Percentiles rank a stretch among this genome's conserved stretches.
phyloP scores from a whole-genome alignment of 768 basidiomycete species.

The Lentinula aciculospora region DNA sequence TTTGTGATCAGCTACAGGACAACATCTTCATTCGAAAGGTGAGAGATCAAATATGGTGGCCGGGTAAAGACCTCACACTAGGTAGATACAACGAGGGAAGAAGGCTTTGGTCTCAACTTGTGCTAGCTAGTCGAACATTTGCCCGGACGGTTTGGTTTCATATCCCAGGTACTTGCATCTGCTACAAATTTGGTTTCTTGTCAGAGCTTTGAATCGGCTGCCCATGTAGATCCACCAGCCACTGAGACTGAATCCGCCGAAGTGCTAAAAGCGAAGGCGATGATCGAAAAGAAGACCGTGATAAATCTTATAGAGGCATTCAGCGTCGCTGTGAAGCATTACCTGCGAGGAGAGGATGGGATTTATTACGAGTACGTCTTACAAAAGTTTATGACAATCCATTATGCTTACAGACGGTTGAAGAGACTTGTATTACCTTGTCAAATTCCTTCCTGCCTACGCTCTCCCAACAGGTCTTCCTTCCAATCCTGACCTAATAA shows the following conservation, averaged over 20 bases:
- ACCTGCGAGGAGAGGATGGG: conserved; percentile 51
- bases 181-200: background rate
- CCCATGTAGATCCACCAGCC: conserved; percentile 9
- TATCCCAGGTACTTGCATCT: conserved; percentile 40
- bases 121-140: conserved; percentile 49
- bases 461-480: conserved; percentile 47
- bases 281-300: conserved; percentile 65
- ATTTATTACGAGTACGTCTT: conserved; percentile 15
- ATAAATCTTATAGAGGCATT: conserved; percentile 48
- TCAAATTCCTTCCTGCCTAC: conserved; percentile 69
- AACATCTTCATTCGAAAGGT: conserved; percentile 59
- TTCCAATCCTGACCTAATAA: conserved; percentile 24
- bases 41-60: background rate
- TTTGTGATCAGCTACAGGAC: conserved; percentile 71
- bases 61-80: background rate
- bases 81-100: conserved; percentile 67
- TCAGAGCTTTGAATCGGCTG: background rate
- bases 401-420: background rate
- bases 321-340: conserved; percentile 64
- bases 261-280: conserved; percentile 34
- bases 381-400: conserved; percentile 18
- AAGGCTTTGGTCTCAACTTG: conserved; percentile 64
- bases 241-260: conserved; percentile 15
- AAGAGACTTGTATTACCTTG: conserved; percentile 60
- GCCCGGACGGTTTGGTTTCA: conserved; percentile 66